These are phyloP conservation scores for Mortierella sp. DNA, from an alignment of 371 early-diverging fungal genomes.

Conservation along the genomic window DNA sequence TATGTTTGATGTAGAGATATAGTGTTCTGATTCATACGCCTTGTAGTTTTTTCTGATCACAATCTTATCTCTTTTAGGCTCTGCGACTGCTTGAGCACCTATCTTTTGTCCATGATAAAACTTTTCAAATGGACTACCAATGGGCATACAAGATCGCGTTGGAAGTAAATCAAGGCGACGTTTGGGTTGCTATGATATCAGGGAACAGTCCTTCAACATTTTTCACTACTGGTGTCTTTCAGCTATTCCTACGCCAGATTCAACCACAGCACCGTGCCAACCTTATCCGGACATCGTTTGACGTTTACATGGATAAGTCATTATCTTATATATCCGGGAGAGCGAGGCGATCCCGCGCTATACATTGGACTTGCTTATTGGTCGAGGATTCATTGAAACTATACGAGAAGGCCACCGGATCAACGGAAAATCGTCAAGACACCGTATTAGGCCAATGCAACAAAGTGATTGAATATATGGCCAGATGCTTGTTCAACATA, in stretches of 20 bases:
- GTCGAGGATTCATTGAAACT: conserved; percentile 33
- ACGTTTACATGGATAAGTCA: conserved; percentile 5
- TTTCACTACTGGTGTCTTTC: conserved; percentile 9
- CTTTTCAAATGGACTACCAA: conserved; percentile 26
- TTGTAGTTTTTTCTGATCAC: neutral
- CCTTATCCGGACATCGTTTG: conserved; percentile 24
- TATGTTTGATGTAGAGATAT: neutral
- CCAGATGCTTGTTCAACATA: conserved; percentile 2
- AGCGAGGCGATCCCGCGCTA: neutral
- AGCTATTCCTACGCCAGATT: neutral
- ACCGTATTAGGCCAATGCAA: conserved; percentile 4
- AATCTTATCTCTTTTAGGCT: conserved; percentile 14
- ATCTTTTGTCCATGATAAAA: conserved; percentile 9
- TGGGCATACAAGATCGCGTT: conserved; percentile 39
- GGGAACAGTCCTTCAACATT: neutral
- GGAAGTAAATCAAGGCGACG: conserved; percentile 14
- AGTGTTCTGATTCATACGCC: neutral
- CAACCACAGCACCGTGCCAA: conserved; percentile 28
- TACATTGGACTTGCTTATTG: conserved; percentile 18
- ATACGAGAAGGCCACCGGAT: conserved; percentile 9
- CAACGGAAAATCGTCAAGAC: neutral
- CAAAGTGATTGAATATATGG: conserved; percentile 25
- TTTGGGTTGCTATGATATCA: conserved; percentile 24
- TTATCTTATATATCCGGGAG: neutral
- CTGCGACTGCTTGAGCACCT: conserved; percentile 32